A percentile compares a stretch with the other conserved stretches of the same genome.
phyloP scores from a whole-genome alignment of 108 stramenopile genomes.

The Nannochloropsis gaditana region DNA sequence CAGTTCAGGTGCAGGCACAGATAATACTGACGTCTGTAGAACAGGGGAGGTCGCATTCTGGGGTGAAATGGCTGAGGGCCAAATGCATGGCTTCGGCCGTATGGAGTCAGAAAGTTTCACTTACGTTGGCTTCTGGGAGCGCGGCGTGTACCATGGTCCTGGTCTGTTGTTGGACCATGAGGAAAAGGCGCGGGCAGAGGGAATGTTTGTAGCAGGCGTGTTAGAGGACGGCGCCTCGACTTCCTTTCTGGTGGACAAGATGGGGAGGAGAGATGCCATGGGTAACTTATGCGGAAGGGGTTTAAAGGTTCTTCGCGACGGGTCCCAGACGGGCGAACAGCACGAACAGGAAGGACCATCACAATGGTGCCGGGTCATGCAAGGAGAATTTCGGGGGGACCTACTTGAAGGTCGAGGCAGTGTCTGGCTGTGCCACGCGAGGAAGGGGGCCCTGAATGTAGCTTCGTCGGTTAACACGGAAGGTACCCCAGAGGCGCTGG shows the following conservation, averaged over 20 bases:
- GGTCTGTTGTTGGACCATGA: constrained; percentile 9
- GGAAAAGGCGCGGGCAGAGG: not conserved
- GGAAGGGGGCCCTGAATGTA: not conserved
- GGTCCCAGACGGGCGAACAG: not conserved
- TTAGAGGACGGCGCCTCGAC: not conserved
- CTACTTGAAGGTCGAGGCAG: not conserved
- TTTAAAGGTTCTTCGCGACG: not conserved
- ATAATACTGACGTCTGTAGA: not conserved
- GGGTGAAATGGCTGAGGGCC: not conserved
- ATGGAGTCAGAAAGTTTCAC: not conserved
- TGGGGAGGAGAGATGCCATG: not conserved
- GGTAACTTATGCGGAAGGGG: not conserved
- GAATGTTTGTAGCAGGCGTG: not conserved
- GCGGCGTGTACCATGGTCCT: not conserved
- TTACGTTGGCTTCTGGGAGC: not conserved
- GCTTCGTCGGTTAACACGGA: not conserved
- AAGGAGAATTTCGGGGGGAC: not conserved
- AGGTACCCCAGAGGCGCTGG: not conserved
- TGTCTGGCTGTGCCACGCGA: not conserved
- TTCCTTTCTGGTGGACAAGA: not conserved
- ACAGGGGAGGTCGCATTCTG: not conserved
- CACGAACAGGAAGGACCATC: not conserved
- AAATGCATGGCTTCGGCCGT: not conserved
- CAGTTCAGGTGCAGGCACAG: not conserved
- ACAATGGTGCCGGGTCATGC: not conserved